Percentiles rank a stretch among this genome's conserved stretches.
phyloP scores from a whole-genome alignment of 140 eudicot species.

The Flaveria floridana region DNA sequence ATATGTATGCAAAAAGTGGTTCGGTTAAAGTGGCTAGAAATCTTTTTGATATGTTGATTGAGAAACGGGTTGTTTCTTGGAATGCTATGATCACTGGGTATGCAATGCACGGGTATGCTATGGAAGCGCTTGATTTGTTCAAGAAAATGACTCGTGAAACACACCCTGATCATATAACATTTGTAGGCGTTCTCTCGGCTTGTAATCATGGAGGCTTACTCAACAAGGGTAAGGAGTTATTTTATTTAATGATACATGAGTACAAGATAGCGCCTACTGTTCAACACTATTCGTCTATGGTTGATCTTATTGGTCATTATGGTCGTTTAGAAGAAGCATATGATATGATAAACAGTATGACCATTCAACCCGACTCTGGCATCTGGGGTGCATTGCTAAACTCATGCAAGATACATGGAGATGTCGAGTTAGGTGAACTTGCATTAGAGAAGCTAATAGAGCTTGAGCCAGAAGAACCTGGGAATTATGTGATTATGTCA shows the following conservation, averaged over 20 bases:
- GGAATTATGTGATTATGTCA: constrained; percentile 74
- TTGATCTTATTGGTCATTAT: constrained; percentile 78
- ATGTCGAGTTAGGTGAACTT: constrained; percentile 68
- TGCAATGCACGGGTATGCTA: constrained; percentile 70
- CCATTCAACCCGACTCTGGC: constrained; percentile 60
- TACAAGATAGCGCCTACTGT: constrained; percentile 63
- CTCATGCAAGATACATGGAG: constrained; percentile 62
- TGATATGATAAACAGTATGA: constrained; percentile 51
- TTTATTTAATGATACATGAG: constrained; percentile 49
- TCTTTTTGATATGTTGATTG: constrained; percentile 52
- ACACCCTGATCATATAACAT: constrained; percentile 71
- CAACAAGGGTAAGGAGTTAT: constrained; percentile 51
- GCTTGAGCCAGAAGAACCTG: constrained; percentile 70
- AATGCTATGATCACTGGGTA: constrained; percentile 77
- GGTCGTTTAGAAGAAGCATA: constrained; percentile 69
- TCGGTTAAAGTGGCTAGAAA: constrained; percentile 51
- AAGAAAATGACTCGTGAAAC: constrained; percentile 45
- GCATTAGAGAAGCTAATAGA: constrained; percentile 62
- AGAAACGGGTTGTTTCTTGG: constrained; percentile 74
- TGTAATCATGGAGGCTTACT: constrained; percentile 71
- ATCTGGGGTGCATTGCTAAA: constrained; percentile 77
- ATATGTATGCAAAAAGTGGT: constrained; percentile 90
- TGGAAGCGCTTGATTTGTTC: constrained; percentile 60
- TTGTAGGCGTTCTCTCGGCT: constrained; percentile 76
- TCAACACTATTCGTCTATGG: constrained; percentile 71